phyloP scores from a whole-genome alignment of 148 eudicot genomes.

The Fallopia convolvulus region DNA sequence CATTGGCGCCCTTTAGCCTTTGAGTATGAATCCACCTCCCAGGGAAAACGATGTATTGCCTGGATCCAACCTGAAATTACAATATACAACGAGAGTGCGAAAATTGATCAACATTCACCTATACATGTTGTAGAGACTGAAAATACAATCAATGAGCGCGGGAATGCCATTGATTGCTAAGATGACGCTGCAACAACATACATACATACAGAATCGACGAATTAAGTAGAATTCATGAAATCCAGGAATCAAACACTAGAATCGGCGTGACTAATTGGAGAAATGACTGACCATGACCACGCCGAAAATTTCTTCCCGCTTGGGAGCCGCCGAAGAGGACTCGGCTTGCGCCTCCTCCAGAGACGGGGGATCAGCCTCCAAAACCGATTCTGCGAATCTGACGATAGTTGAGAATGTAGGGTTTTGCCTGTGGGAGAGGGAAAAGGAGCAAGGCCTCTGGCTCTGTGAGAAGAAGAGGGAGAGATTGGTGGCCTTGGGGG shows the following conservation, averaged over 20 bases:
- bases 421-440: too few species aligned
- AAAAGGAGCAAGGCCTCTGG: too few species aligned
- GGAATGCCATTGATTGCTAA: neutral
- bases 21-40: conserved; percentile 70
- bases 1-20: conserved; percentile 79
- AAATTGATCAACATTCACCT: neutral
- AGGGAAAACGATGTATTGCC: conserved; percentile 83
- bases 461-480: neutral
- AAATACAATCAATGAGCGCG: neutral
- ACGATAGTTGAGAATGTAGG: neutral
- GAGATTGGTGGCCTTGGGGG: neutral
- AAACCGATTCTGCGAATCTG: neutral
- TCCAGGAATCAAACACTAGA: neutral
- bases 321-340: neutral
- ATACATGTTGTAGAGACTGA: too few species aligned
- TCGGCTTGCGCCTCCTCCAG: neutral
- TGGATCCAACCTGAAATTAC: conserved; percentile 50
- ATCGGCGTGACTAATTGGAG: neutral
- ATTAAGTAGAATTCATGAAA: neutral
- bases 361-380: neutral
- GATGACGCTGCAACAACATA: neutral
- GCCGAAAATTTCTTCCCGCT: conserved; percentile 62
- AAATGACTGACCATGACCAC: conserved; percentile 61
- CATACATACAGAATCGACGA: neutral
- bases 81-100: neutral